Percentiles rank a stretch among this genome's conserved stretches.
These are phyloP conservation scores for Coemansia sp. DNA, from an alignment of 192 early-diverging fungal genomes.

Conservation along the genomic window DNA sequence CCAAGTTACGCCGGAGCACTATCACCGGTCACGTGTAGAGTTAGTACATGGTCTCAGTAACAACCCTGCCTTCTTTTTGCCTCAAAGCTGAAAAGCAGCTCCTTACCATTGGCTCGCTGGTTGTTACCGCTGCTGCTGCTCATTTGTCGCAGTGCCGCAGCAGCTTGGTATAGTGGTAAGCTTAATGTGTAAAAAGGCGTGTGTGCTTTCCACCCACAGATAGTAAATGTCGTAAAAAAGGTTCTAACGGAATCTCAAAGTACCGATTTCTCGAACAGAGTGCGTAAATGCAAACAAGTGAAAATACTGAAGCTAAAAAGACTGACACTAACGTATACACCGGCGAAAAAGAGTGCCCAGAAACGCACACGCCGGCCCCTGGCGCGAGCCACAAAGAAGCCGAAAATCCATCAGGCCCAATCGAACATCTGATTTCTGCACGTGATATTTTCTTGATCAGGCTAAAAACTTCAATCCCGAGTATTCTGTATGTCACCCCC, in stretches of 20 bases:
- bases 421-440: not conserved
- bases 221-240: not conserved
- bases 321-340: not conserved
- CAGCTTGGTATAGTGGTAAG: not conserved
- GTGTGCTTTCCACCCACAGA: not conserved
- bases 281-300: not conserved
- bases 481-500: no score
- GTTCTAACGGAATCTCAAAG: not conserved
- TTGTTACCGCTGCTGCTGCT: conserved; percentile 14
- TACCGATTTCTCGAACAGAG: not conserved
- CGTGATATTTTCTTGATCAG: not conserved
- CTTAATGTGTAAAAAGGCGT: not conserved
- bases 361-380: not conserved
- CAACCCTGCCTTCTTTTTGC: not conserved
- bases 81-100: not conserved
- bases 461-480: not conserved
- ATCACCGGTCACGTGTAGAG: not conserved
- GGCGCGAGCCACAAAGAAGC: not conserved
- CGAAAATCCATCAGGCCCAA: not conserved
- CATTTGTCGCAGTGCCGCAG: conserved; percentile 5
- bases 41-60: not conserved
- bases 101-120: conserved; percentile 41
- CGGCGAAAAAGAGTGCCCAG: not conserved
- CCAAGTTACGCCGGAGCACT: conserved; percentile 6
- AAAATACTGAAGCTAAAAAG: not conserved